Base-by-base conservation (phyloP, 192 early-diverging fungal genomes). In the Mortierella antarctica region DNA sequence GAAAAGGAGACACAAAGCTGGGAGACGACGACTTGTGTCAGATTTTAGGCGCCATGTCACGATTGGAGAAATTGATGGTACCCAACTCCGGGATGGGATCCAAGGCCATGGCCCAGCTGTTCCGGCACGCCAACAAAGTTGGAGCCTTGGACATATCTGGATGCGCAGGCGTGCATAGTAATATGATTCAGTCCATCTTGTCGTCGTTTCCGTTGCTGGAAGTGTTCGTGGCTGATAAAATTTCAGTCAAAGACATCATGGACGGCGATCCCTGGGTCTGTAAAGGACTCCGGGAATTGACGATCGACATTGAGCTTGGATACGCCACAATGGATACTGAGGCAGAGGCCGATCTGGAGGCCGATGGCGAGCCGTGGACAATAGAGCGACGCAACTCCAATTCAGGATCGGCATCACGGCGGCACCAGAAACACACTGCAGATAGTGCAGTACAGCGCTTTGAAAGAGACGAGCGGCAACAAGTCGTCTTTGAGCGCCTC, bases 221-320 rank as follows among this genome's bases (percentile, higher is more conserved):
- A 31, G 57, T 59, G 14, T 59, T 59, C 42, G 15, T 59, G 40
- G 57, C 57, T 14, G 57, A 59, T 31, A 59, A 42, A 41, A 31
- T 59, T 42, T 59, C 57, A n/a, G 7, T 59, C 0, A 31, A 59
- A 41, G 57, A 59, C 10, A 59, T 59, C 6, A 59, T 41, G 0
- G 31, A 31, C 3, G 42, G 39, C 5, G 57, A 59, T 17, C 57
- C 57, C 10, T 59, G 57, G 57, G 57, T 44, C 13, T 59, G 57
- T 7, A n/a, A 14, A 6, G 17, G 23, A 41, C 23, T 59, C 0
- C 15, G 57, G 15, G 42, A 59, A 31, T 6, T 59, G 31, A 42
- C 57, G 1, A 10, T 59, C 15, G 57, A 59, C 42, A 42, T 59
- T 42, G 57, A 59, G 57, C n/a, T 59, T 14, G 57, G 57, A 41